Evolutionary conservation across 2,329 filamentous ascomycete genomes (phyloP).

Genomic region (Aspergillus novoparasiticus): DNA sequence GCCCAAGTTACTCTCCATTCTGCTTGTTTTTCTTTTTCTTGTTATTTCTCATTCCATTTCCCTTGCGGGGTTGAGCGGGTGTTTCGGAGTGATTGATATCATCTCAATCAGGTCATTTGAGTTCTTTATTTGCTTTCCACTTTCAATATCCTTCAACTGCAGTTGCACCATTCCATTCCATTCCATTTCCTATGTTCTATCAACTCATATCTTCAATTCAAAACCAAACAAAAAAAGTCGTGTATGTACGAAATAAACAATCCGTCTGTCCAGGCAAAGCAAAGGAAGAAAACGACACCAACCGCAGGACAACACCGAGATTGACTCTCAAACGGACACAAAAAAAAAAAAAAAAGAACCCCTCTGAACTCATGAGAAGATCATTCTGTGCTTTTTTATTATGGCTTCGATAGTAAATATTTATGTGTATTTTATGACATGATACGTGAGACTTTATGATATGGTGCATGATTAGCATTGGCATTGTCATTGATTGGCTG

Average conservation of each 20-base stretch:
- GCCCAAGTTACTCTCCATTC: slow-evolving; percentile 28
- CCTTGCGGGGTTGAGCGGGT: slow-evolving; percentile 20
- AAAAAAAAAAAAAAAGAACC: not conserved
- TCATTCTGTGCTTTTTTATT: not conserved
- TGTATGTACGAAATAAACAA: slow-evolving; percentile 18
- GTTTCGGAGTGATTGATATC: slow-evolving; percentile 19
- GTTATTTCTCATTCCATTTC: not conserved
- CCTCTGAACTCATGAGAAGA: not conserved
- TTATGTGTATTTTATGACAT: not conserved
- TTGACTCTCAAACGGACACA: not conserved
- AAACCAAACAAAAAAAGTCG: slow-evolving; percentile 11
- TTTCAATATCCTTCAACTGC: not conserved
- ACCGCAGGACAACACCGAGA: not conserved
- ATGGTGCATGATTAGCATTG: not conserved
- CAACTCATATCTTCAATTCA: slow-evolving; percentile 5
- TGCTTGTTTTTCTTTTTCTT: slow-evolving; percentile 11
- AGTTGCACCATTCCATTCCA: not conserved
- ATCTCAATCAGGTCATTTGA: slow-evolving; percentile 20
- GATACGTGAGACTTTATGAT: slow-evolving; percentile 3
- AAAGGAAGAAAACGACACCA: not conserved
- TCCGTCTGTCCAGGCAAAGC: not conserved
- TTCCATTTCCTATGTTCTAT: slow-evolving; percentile 1
- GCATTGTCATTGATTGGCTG: too few relatives aligned
- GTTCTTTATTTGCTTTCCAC: slow-evolving; percentile 3
- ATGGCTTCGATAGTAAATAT: not conserved